Percentiles rank a stretch among this genome's conserved stretches.
Conservation (phyloP, 2,329 filamentous ascomycete species). For the Alternaria sp. region DNA sequence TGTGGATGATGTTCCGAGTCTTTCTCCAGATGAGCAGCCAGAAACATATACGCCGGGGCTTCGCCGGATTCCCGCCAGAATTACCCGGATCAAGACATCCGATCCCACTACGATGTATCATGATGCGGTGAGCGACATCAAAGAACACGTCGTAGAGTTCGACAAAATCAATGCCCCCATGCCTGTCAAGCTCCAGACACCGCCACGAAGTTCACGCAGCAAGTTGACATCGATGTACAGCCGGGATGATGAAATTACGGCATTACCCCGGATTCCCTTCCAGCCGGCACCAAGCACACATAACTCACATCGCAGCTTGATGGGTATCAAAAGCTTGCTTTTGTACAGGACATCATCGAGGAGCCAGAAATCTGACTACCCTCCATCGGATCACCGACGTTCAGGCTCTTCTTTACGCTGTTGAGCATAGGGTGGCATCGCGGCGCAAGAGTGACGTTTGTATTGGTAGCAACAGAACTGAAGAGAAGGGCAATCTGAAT, state of each 20-base stretch:
- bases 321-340: conserved; percentile 27
- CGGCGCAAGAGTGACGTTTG: not conserved
- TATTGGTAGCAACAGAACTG: not conserved
- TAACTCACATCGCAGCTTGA: conserved; percentile 22
- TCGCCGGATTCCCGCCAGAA: not conserved
- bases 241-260: conserved; percentile 22
- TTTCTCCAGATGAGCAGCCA: conserved; percentile 18
- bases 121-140: conserved; percentile 29
- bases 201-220: conserved; percentile 20
- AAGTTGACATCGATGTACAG: conserved; percentile 13
- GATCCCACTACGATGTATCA: conserved; percentile 5
- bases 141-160: conserved; percentile 33
- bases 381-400: not conserved
- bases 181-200: conserved; percentile 30
- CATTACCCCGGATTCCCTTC: conserved; percentile 17
- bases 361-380: not conserved
- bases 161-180: conserved; percentile 24
- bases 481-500: not conserved
- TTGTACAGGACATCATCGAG: conserved; percentile 21
- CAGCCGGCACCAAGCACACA: not conserved
- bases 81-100: conserved; percentile 9
- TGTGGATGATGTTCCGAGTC: conserved; percentile 26
- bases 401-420: not conserved
- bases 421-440: not conserved
- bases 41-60: not conserved